Conservation (phyloP, 2,329 filamentous ascomycete species). For the Aspergillus brunneoviolaceus region DNA sequence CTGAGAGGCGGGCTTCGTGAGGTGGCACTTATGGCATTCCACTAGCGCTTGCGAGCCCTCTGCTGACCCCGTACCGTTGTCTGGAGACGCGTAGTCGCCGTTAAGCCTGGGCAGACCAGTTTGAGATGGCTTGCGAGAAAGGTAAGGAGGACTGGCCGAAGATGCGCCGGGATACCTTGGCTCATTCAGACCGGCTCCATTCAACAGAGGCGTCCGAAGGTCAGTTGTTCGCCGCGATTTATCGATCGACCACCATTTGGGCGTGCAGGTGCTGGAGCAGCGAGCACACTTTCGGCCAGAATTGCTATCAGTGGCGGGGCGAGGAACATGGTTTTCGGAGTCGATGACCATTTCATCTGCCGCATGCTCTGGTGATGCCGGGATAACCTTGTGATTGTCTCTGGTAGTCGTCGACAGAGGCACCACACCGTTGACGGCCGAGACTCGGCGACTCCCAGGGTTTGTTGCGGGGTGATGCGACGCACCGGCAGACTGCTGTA, state of each 20-base stretch:
- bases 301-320: conserved; percentile 18
- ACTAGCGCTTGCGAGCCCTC: conserved; percentile 48
- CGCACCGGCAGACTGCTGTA: conserved; percentile 42
- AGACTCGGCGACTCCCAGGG: conserved; percentile 54
- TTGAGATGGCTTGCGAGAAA: conserved; percentile 27
- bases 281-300: conserved; percentile 38
- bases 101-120: conserved; percentile 27
- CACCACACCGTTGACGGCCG: conserved; percentile 49
- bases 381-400: conserved; percentile 24
- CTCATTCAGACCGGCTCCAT: conserved; percentile 30
- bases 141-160: conserved; percentile 28
- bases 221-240: conserved; percentile 55
- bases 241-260: conserved; percentile 62
- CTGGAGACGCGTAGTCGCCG: conserved; percentile 26
- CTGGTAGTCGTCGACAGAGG: conserved; percentile 20
- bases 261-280: conserved; percentile 43
- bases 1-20: conserved; percentile 43
- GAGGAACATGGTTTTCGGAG: conserved; percentile 24
- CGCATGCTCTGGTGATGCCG: conserved; percentile 21
- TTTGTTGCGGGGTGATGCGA: conserved; percentile 29
- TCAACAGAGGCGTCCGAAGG: conserved; percentile 40
- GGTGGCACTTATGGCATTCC: conserved; percentile 73
- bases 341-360: conserved; percentile 35
- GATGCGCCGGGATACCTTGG: conserved; percentile 13
- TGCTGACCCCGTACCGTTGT: conserved; percentile 19